Base-by-base conservation (phyloP, 305 asterid species). In the Ruellia speciosa region DNA sequence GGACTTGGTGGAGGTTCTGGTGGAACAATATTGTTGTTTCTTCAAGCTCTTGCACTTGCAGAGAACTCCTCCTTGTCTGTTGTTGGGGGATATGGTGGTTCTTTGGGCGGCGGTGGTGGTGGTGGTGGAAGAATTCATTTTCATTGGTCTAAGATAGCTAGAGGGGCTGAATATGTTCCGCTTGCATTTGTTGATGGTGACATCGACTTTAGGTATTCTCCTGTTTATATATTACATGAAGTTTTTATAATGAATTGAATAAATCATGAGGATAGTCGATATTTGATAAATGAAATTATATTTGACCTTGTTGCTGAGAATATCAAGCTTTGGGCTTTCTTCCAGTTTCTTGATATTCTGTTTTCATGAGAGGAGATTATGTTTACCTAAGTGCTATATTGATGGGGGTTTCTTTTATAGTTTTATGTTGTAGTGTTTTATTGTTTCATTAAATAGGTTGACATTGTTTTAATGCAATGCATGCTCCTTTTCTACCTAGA, bases 1-100 rank as follows among this genome's bases (percentile, higher is more conserved):
- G 94, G 87, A 60, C 76, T 84, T 63, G 97, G 96, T 71, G 97
- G 97, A 73, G 97, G 93, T 77, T 89, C 97, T 64, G 97, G 97
- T 18, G 97, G 97, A 49, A 89, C 97, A 60, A 75, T 89, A 74
- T 90, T 89, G 61, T 79, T 89, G 66, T 89, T 89, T 72, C 84
- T 89, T 51, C 93, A 81, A 68, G 43, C 74, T 31, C 78, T 86
- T 67, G 65, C 80, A 52, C 93, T 89, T 70, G 75, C 80, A 18
- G 78, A 74, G 60, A 79, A 84, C 78, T 89, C 95, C 63, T 65
- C 85, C 66, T 73, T 89, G 65, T 79, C 97, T 66, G 96, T 74
- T 71, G 65, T 69, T 59, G 97, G 97, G 77, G 97, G 97, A 61
- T 77, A 52, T 66, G 97, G 97, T 62, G 94, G 95, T 52, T 75